Evolutionary conservation across 805 yeast genomes (phyloP).

Genomic region (Wickerhamiella shivajii): DNA sequence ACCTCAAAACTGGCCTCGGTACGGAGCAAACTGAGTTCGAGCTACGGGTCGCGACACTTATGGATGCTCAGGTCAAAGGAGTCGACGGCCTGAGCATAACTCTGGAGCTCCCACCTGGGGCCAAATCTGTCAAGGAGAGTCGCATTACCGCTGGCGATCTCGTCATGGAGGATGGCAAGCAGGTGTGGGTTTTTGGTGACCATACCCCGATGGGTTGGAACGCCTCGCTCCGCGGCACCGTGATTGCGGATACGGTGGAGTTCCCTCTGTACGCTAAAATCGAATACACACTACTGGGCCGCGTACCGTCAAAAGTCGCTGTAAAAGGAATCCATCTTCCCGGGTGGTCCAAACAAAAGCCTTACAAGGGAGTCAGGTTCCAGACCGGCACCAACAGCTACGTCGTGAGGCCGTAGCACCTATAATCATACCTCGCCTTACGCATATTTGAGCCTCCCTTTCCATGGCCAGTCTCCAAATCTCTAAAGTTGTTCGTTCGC

Average conservation of each 20-base stretch:
- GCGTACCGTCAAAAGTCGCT: slow-evolving; percentile 39
- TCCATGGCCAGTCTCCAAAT: too few species aligned
- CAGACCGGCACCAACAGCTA: too few species aligned
- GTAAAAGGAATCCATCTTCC: slow-evolving; percentile 11
- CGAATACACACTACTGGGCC: slow-evolving; percentile 42
- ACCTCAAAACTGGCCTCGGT: slow-evolving; percentile 41
- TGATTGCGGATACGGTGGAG: slow-evolving; percentile 13
- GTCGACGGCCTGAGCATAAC: slow-evolving; percentile 36
- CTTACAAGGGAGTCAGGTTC: slow-evolving; percentile 48
- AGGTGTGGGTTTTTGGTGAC: slow-evolving; percentile 48
- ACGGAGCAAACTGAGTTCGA: slow-evolving; percentile 44
- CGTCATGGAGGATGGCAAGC: slow-evolving; percentile 36
- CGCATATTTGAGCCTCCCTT: too few species aligned
- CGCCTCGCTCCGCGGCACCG: slow-evolving; percentile 51
- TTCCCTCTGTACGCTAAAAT: slow-evolving; percentile 15
- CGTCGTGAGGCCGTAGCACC: too few species aligned
- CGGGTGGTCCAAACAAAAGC: slow-evolving; percentile 35
- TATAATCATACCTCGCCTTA: too few species aligned
- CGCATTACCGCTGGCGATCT: slow-evolving; percentile 71
- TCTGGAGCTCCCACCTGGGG: slow-evolving; percentile 24
- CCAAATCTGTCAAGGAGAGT: slow-evolving; percentile 32
- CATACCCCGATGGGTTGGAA: slow-evolving; percentile 45
- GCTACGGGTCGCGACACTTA: slow-evolving; percentile 35
- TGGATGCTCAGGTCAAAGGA: slow-evolving; percentile 31
- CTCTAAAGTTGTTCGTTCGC: too few species aligned